Conservation (phyloP, 1,284 basidiomycete species). For the Ustilago tritici region DNA sequence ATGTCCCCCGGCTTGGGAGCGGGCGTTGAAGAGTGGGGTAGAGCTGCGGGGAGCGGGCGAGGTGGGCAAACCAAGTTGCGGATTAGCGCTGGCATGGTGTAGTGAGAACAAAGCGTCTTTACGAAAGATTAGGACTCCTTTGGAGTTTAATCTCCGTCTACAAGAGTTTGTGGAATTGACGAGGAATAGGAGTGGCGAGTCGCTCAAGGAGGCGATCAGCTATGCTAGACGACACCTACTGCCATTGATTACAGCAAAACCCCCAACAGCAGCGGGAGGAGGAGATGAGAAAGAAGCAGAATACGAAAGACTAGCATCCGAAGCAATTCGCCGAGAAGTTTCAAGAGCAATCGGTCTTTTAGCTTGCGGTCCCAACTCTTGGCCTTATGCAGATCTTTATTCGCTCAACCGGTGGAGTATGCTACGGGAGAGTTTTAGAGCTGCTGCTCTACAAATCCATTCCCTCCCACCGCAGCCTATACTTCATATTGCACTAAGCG, state of each 20-base stretch:
- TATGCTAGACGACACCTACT: conserved; percentile 86
- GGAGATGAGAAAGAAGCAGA: conserved; percentile 30
- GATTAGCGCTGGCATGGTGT: conserved; percentile 92
- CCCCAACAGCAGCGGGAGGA: background rate
- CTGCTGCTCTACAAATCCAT: conserved; percentile 57
- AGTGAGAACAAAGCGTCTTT: conserved; percentile 93
- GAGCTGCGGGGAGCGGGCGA: conserved; percentile 1
- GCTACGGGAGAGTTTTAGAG: conserved; percentile 51
- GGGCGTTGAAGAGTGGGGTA: background rate
- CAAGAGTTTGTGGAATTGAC: conserved; percentile 95
- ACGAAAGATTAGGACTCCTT: conserved; percentile 82
- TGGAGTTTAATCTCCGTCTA: conserved; percentile 93
- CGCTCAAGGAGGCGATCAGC: conserved; percentile 81
- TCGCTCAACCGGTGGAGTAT: conserved; percentile 34
- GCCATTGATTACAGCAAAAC: conserved; percentile 75
- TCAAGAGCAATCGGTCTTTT: conserved; percentile 61
- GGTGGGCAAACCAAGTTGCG: conserved; percentile 76
- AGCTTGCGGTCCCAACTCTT: conserved; percentile 40
- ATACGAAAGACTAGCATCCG: conserved; percentile 31
- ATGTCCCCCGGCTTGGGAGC: conserved; percentile 25
- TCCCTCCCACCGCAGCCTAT: conserved; percentile 55
- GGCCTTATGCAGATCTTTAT: conserved; percentile 62
- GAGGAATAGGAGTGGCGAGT: conserved; percentile 24
- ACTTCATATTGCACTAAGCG: conserved; percentile 64
- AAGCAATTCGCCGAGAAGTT: conserved; percentile 33